Conservation (phyloP, 345 rosid species). For the Eucalyptus tenuipes region DNA sequence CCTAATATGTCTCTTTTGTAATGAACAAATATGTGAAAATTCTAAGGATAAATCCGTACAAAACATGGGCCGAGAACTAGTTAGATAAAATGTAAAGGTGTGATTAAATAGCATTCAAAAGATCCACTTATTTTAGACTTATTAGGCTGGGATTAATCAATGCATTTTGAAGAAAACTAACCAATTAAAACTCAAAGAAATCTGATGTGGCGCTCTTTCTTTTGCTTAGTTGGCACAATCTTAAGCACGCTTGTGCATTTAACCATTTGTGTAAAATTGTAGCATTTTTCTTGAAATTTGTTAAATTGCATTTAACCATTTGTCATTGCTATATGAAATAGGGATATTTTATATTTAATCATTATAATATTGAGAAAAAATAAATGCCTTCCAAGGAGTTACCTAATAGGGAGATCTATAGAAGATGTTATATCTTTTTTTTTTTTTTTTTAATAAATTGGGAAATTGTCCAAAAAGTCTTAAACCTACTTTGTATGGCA, state of each 20-base stretch:
- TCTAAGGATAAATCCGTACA: neutral
- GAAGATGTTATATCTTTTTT: neutral
- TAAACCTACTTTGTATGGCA: rapidly evolving
- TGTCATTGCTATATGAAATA: neutral
- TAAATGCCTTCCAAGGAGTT: neutral
- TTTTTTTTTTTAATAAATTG: too few species aligned
- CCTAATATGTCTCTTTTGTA: neutral
- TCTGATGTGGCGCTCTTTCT: neutral
- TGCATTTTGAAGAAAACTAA: too few species aligned
- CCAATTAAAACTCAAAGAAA: too few species aligned
- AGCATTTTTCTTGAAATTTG: too few species aligned
- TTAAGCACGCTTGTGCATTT: neutral
- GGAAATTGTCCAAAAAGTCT: neutral
- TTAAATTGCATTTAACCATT: neutral
- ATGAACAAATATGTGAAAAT: neutral
- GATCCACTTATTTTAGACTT: neutral
- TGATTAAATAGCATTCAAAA: neutral
- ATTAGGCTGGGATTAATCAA: too few species aligned
- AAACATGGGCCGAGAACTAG: neutral
- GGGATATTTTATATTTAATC: neutral
- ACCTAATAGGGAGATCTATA: neutral
- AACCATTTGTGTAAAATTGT: neutral
- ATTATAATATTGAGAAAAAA: too few species aligned
- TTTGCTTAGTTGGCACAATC: neutral
- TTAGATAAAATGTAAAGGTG: neutral